Conservation (phyloP, 1,284 basidiomycete species). For the Ceratobasidium sp. region DNA sequence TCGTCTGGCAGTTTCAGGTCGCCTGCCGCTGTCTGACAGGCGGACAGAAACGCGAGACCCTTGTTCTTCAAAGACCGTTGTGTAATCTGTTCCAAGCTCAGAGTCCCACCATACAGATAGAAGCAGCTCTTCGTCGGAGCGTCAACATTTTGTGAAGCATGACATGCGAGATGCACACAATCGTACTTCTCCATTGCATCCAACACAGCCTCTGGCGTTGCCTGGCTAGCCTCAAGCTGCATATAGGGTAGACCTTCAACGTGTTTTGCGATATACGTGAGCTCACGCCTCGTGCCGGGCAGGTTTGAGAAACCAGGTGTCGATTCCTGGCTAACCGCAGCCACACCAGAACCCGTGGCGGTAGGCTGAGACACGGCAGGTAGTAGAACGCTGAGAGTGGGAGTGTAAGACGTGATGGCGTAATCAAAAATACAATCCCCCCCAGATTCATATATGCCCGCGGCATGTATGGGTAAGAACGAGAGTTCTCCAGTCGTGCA, state of each 20-base stretch:
- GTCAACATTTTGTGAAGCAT: conserved; percentile 3
- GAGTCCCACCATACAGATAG: conserved; percentile 7
- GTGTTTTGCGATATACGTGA: background rate
- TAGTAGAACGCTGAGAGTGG: background rate
- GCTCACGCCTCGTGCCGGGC: background rate
- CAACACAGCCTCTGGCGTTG: conserved; percentile 17
- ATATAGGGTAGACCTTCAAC: background rate
- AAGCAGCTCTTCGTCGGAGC: conserved; percentile 28
- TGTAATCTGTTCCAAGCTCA: conserved; percentile 22
- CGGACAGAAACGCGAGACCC: conserved; percentile 31
- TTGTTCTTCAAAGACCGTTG: background rate
- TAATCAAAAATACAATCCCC: conserved; percentile 1
- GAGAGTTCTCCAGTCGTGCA: conserved; percentile 56
- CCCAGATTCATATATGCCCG: conserved; percentile 48
- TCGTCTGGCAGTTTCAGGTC: conserved; percentile 18
- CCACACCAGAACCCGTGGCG: background rate
- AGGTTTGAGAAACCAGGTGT: background rate
- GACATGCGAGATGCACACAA: conserved; percentile 39
- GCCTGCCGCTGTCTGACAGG: conserved; percentile 32
- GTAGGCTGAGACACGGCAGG: background rate
- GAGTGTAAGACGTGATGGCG: background rate
- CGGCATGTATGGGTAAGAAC: conserved; percentile 57
- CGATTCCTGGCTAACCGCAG: background rate
- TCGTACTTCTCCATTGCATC: background rate
- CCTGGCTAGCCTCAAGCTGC: background rate